Conservation (phyloP, 2,329 filamentous ascomycete genomes). For the Teratosphaeriaceae sp. region DNA sequence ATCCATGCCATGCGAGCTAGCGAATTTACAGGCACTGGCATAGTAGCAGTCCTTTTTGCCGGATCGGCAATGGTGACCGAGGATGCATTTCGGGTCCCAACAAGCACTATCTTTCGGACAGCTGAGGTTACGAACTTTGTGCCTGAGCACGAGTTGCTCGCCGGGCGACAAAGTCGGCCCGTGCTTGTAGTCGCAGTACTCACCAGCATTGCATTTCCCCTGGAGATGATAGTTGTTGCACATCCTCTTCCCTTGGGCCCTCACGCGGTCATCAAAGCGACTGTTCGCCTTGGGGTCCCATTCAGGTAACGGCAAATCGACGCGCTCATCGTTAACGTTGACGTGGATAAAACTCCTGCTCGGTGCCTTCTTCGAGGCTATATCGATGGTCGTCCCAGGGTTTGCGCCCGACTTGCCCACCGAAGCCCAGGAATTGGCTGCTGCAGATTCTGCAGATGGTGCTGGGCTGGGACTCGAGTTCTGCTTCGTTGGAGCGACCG, state of each 20-base stretch:
- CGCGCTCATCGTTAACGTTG: constrained; percentile 37
- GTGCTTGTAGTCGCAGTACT: constrained; percentile 38
- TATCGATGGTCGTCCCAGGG: constrained; percentile 32
- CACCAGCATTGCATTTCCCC: constrained; percentile 34
- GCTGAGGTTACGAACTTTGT: constrained; percentile 35
- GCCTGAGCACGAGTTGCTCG: constrained; percentile 35
- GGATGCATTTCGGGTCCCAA: constrained; percentile 5
- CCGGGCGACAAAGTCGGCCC: constrained; percentile 31
- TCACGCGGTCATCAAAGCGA: constrained; percentile 23
- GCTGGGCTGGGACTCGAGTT: constrained; percentile 14
- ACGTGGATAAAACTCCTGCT: constrained; percentile 33
- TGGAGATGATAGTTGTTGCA: constrained; percentile 34
- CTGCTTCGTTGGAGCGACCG: constrained; percentile 10
- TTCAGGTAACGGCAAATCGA: constrained; percentile 34
- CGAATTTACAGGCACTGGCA: constrained; percentile 27
- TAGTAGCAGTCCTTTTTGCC: constrained; percentile 30
- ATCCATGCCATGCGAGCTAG: constrained; percentile 38
- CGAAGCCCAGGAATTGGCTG: constrained; percentile 31
- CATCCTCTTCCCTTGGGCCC: constrained; percentile 23
- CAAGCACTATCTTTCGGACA: constrained; percentile 38
- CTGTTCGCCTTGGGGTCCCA: constrained; percentile 22
- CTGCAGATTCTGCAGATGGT: constrained; percentile 13
- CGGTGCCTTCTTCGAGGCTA: constrained; percentile 27
- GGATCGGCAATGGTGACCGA: constrained; percentile 37
- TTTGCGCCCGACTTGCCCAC: constrained; percentile 33